Evolutionary conservation across 371 early-diverging fungal species (phyloP), one percentile per base, ranked within the genome.

Genomic region (Mortierella sp.): DNA sequence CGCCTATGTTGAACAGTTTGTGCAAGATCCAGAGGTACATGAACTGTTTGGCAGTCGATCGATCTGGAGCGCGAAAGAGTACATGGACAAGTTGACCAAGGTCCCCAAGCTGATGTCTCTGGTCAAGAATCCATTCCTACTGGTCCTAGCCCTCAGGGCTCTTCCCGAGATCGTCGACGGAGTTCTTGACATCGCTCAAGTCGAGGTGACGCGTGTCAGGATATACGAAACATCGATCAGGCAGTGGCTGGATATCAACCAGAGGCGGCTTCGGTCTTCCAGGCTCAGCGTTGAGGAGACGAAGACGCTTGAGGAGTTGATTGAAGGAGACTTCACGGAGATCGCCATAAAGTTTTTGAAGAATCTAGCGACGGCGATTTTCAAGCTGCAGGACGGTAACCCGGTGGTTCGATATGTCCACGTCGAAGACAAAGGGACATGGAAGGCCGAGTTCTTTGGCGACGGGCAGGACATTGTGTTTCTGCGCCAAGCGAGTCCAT

Each of bases 41-140:
- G n/a, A n/a, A 19, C 54, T 69, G 28, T 21, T 40, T 51, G 19
- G 26, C 28, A 2, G 24, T 3, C 37, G 21, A 37, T 6, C 53
- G 4, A 31, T 40, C 31, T 73, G 67, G 78, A 19, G 37, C 19
- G 37, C 26, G 0, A 16, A 55, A 3, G 24, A 57, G 5, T 78
- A 78, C 50, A 44, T 67, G 70, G 31, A 78, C 6, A 51, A 10
- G 46, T 21, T 78, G 26, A 28, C 40, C 2, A 3, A 2, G 21
- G 51, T 78, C 43, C 69, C 69, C 26, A 78, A 69, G 11, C 11
- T 78, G 69, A 67, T 44, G 44, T 69, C 69, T 2, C 70, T 78
- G 28, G 70, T 78, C 16, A 37, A 26, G 37, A 78, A 72, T 19
- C 78, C 78, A 1, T 78, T 73, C 26, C 21, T 78, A 11, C 46